Evolutionary conservation across 1,284 basidiomycete genomes (phyloP).

Genomic region (Trametes sp.): DNA sequence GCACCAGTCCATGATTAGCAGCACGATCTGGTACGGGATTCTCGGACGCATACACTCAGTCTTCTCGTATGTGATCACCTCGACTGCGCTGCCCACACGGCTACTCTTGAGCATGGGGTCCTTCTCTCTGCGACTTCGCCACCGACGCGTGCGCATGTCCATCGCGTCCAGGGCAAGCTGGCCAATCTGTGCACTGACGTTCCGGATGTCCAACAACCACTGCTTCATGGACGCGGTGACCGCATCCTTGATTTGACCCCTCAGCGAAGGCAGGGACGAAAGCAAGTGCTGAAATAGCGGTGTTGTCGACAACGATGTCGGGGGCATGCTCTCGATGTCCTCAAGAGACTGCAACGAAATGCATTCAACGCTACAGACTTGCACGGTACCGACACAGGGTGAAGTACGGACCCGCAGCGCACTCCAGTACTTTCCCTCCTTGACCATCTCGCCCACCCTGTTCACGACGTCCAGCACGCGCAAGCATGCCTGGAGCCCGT

Average conservation of each 20-base stretch:
- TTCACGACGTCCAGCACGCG: slow-evolving; percentile 95
- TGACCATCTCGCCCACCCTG: slow-evolving; percentile 92
- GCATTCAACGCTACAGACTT: slow-evolving; percentile 36
- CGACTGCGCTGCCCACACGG: slow-evolving; percentile 93
- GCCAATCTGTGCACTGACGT: slow-evolving; percentile 89
- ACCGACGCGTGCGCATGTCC: slow-evolving; percentile 85
- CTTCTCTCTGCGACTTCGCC: slow-evolving; percentile 84
- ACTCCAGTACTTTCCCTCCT: slow-evolving; percentile 94
- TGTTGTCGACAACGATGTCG: slow-evolving; percentile 90
- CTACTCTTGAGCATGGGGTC: slow-evolving; percentile 78
- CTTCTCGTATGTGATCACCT: slow-evolving; percentile 93
- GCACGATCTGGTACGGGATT: background rate
- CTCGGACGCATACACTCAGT: slow-evolving; percentile 84
- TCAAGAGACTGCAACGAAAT: slow-evolving; percentile 80
- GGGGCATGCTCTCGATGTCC: slow-evolving; percentile 91
- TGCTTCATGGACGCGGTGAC: slow-evolving; percentile 97
- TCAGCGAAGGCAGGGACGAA: slow-evolving; percentile 90
- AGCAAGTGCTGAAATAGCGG: slow-evolving; percentile 94
- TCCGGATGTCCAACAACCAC: slow-evolving; percentile 96
- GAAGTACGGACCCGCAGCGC: slow-evolving; percentile 84
- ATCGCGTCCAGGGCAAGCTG: slow-evolving; percentile 91
- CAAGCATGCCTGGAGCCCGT: slow-evolving; percentile 91
- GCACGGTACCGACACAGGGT: slow-evolving; percentile 35
- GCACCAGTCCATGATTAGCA: slow-evolving; percentile 17
- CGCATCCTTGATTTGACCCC: slow-evolving; percentile 89